A percentile compares a stretch with the other conserved stretches of the same genome.
Conservation (phyloP, 306 rosid genomes). For the Lupinus albus region DNA sequence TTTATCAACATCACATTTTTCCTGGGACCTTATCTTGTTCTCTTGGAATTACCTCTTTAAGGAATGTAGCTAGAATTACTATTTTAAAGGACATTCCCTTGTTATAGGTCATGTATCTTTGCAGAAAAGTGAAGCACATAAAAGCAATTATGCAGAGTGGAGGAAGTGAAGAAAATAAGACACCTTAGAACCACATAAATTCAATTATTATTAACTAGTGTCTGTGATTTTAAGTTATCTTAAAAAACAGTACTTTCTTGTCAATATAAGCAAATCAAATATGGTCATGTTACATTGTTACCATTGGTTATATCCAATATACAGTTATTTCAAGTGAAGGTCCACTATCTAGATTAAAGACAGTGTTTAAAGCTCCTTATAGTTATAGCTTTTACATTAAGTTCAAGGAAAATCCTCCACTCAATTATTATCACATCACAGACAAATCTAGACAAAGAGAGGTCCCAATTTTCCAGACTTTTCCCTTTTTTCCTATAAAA, state of each 20-base stretch:
- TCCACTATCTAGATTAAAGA: conserved; percentile 43
- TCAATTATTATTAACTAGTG: conserved; percentile 42
- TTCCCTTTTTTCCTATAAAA: background rate
- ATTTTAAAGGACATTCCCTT: conserved; percentile 25
- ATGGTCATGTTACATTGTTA: conserved; percentile 25
- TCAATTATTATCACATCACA: conserved; percentile 5
- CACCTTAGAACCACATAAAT: conserved; percentile 8
- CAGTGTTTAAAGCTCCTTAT: conserved; percentile 40
- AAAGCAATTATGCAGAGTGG: conserved; percentile 13
- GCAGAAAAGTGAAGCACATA: conserved; percentile 28
- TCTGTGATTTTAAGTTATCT: conserved; percentile 38
- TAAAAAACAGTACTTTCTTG: conserved; percentile 7
- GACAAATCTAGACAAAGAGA: conserved; percentile 14
- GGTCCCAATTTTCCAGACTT: conserved; percentile 3
- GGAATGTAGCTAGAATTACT: background rate
- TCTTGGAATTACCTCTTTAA: conserved; percentile 11
- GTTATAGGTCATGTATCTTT: conserved; percentile 34
- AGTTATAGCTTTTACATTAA: conserved; percentile 32
- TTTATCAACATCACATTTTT: conserved; percentile 23
- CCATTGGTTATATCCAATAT: conserved; percentile 24
- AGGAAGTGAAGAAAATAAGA: conserved; percentile 5
- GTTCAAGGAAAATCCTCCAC: conserved; percentile 13
- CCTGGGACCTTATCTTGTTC: conserved; percentile 28
- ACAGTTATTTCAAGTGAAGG: conserved; percentile 41
- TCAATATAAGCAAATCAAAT: conserved; percentile 16